Evolutionary conservation across 352 stramenopile species (phyloP), one percentile per base, ranked within the genome.

Genomic region (Globisporangium spinosum): DNA sequence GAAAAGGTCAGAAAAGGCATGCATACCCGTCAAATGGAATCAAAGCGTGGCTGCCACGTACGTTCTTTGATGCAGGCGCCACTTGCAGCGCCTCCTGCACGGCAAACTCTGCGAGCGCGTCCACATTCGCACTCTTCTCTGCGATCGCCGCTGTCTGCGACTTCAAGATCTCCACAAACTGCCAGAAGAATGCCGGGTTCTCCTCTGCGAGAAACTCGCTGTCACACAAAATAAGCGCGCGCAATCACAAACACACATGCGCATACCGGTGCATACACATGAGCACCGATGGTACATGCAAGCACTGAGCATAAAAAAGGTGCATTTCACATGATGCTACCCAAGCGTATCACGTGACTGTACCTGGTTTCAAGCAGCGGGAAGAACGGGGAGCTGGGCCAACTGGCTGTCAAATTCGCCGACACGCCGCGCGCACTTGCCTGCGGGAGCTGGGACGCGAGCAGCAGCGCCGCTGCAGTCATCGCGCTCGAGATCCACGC

Each of bases 161-260:
- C 58, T 69, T 59, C 38, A 94, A 51, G 22, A 80, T 53, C 40
- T 90, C 82, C 23, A 93, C 58, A 58, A 87, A 95, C 71, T 81
- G 71, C 84, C 85, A 95, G 67, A 94, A 95, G 64, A 83, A 87
- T 55, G 79, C 65, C 20, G 85, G 83, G 60, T 92, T 90, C 62
- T 93, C 85, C 51, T 93, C 83, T 13, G 85, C 85, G 43, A 95
- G 73, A 66, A 90, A 95, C 61, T 93, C 87, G 70, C 85, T 93
- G 5, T 40, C 17, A 22, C 40, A 3, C 51, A 23, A n/a, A 7
- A 43, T 3, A 1, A 23, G 20, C 20, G 27, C 6, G 43, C 9
- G 32, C 2, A 1, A 23, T 12, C 20, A 49, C 10, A 43, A 20
- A 22, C 25, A 45, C 25, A 54, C 23, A 59, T 17, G 58, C 53